Percentiles rank a stretch among this genome's conserved stretches.
These are phyloP conservation scores for Xylaria polymorpha DNA, from an alignment of 2,329 filamentous ascomycete genomes.

Conservation along the genomic window DNA sequence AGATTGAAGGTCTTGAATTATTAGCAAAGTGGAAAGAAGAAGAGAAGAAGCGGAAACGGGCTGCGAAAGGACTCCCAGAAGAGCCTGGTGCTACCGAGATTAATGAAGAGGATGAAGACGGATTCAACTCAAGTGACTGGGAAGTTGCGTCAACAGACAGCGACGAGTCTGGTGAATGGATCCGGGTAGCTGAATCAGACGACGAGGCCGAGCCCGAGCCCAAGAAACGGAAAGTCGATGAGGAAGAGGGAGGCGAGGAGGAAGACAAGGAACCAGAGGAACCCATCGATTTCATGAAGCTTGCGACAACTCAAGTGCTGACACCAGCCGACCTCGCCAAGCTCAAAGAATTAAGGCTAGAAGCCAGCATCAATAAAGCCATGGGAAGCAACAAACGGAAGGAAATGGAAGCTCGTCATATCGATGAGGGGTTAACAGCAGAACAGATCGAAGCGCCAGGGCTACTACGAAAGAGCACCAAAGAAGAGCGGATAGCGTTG, in stretches of 20 bases:
- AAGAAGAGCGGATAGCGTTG: constrained; percentile 87
- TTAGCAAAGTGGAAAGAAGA: constrained; percentile 95
- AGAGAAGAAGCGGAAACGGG: constrained; percentile 78
- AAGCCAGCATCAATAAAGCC: constrained; percentile 76
- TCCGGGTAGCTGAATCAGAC: constrained; percentile 86
- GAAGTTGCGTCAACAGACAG: constrained; percentile 70
- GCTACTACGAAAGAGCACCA: constrained; percentile 82
- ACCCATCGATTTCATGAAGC: constrained; percentile 69
- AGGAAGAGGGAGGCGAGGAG: constrained; percentile 52
- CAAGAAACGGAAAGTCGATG: constrained; percentile 70
- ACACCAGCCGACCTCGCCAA: constrained; percentile 97
- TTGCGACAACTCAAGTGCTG: constrained; percentile 93
- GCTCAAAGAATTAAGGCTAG: constrained; percentile 84
- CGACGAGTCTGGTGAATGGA: constrained; percentile 87
- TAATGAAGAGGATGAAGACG: constrained; percentile 69
- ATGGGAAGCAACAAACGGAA: constrained; percentile 63
- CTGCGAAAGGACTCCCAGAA: constrained; percentile 75
- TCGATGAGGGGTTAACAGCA: constrained; percentile 89
- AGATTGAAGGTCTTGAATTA: constrained; percentile 91
- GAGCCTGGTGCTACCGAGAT: constrained; percentile 70
- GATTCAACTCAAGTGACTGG: constrained; percentile 67
- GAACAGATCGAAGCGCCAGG: constrained; percentile 91
- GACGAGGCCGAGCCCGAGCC: constrained; percentile 78
- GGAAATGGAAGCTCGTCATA: constrained; percentile 69
- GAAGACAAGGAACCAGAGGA: constrained; percentile 58